Evolutionary conservation across 2,329 filamentous ascomycete species (phyloP), one percentile per base, ranked within the genome.

Genomic region (Pseudogymnoascus sp.): DNA sequence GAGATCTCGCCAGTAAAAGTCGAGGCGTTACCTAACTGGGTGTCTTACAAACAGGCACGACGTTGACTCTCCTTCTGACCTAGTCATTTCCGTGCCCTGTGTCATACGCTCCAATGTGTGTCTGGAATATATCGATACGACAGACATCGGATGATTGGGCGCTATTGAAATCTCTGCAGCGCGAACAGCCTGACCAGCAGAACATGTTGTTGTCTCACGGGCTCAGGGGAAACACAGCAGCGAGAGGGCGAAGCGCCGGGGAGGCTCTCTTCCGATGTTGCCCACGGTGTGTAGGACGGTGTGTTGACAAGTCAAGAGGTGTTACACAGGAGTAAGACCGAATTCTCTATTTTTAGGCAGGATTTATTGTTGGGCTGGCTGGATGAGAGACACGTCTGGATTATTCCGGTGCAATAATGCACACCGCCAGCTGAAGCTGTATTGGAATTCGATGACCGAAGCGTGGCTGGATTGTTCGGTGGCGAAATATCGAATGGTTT

Each of bases 321-420:
- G n/a, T 25, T 7, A 52, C 45, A 9, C 45, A 23, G 21, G 21
- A 16, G 45, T 52, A 31, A 31, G n/a, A 12, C n/a, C 25, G n/a
- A 52, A 52, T 23, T 16, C 8, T 11, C 45, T 52, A 52, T 52
- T 52, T 8, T 52, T 52, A 18, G 45, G 7, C 8, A 31, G 25
- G 25, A 52, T 18, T 16, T 18, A 52, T 52, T 52, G 45, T 31
- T 52, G 45, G 25, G 45, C 45, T 16, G 3, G n/a, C 25, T 31
- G 45, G 45, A 52, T 31, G 2, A 18, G 45, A 52, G 45, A 52
- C 45, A 52, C 33, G n/a, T 52, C 45, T 52, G 45, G 45, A 52
- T 33, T 31, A n/a, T 52, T 31, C n/a, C 25, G 45, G 45, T 52
- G 4, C 45, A 31, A 18, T 5, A 52, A 31, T 5, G n/a, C 25